Evolutionary conservation across 164 flowering plant genomes (phyloP).

Genomic region (Stephania cephalantha): DNA sequence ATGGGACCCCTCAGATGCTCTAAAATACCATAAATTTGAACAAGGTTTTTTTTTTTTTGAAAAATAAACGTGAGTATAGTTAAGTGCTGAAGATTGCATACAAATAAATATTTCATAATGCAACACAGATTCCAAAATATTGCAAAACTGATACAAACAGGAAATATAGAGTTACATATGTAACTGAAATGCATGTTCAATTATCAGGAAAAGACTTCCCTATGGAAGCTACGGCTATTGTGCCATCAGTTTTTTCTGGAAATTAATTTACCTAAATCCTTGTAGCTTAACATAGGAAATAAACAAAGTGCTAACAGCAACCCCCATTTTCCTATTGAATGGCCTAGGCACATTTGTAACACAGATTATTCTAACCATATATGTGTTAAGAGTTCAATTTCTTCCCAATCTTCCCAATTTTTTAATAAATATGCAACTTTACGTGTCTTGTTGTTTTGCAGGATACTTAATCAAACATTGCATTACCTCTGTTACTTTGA

Average conservation of each 20-base stretch:
- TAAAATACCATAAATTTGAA: no score
- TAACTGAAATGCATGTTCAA: background rate
- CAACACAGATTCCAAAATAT: background rate
- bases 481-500: constrained; percentile 88
- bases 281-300: no score
- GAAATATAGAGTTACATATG: background rate
- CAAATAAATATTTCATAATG: background rate
- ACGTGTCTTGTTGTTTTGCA: background rate
- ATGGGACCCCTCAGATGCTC: no score
- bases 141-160: background rate
- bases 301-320: no score
- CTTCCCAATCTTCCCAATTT: no score
- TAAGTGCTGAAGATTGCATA: no score
- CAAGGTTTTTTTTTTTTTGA: no score
- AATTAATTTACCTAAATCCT: no score
- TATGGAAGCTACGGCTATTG: background rate
- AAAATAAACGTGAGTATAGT: no score
- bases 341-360: background rate
- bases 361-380: background rate
- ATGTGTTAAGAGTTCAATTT: background rate
- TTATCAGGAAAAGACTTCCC: background rate
- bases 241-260: background rate
- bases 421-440: background rate
- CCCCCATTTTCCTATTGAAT: no score
- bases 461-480: background rate